Evolutionary conservation across 2,329 filamentous ascomycete genomes (phyloP).

Genomic region (Epichloe gansuensis): DNA sequence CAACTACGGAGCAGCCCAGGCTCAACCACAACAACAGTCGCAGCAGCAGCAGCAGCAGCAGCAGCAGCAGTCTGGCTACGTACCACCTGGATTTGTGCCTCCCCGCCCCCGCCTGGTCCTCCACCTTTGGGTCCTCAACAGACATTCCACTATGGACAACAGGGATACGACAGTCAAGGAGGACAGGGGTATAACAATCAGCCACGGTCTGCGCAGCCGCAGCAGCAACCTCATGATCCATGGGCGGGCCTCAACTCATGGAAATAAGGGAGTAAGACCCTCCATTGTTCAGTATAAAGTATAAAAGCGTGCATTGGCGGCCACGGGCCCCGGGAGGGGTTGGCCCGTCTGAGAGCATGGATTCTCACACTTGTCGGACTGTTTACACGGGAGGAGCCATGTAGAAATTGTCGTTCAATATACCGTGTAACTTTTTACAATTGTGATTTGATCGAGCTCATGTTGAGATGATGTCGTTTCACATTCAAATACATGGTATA

Average conservation of each 20-base stretch:
- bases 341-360: background rate
- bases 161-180: slow-evolving; percentile 22
- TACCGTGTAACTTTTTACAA: background rate
- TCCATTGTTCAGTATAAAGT: background rate
- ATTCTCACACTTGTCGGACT: too few species aligned
- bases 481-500: background rate
- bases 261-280: slow-evolving; percentile 23
- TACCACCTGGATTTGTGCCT: slow-evolving; percentile 47
- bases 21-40: slow-evolving; percentile 2
- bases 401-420: background rate
- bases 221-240: slow-evolving; percentile 34
- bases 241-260: slow-evolving; percentile 42
- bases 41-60: slow-evolving; percentile 12
- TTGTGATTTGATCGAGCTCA: too few species aligned
- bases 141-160: slow-evolving; percentile 41
- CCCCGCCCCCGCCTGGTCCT: slow-evolving; percentile 52
- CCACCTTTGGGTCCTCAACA: slow-evolving; percentile 51
- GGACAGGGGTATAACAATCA: slow-evolving; percentile 8
- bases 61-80: slow-evolving; percentile 28
- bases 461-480: too few species aligned
- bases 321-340: background rate
- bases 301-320: background rate
- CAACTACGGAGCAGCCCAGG: slow-evolving; percentile 25
- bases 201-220: slow-evolving; percentile 17
- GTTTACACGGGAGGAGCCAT: background rate